phyloP scores from a whole-genome alignment of 208 protist genomes.

The Crithidia brevicula region DNA sequence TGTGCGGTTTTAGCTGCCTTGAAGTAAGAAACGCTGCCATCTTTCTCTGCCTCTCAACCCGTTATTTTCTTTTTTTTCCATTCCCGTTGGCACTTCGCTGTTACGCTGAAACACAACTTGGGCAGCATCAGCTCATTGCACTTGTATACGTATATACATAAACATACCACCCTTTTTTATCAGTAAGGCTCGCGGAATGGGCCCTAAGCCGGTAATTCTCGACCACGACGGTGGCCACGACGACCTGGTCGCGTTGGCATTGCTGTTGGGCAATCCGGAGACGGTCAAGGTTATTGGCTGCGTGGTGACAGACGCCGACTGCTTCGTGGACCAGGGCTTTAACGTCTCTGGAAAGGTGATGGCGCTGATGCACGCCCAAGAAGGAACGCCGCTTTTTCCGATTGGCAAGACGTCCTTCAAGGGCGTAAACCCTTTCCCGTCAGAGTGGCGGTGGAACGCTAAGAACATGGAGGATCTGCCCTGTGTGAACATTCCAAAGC shows the following conservation, averaged over 20 bases:
- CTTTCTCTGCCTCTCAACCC: too few species aligned
- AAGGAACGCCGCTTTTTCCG: constrained; percentile 58
- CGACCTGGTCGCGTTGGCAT: constrained; percentile 80
- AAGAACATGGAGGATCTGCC: constrained; percentile 90
- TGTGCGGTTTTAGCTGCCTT: too few species aligned
- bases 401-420: constrained; percentile 74
- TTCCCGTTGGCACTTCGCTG: too few species aligned
- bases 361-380: constrained; percentile 61
- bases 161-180: neutral
- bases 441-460: constrained; percentile 76
- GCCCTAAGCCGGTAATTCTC: constrained; percentile 72
- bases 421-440: constrained; percentile 86
- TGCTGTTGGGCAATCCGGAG: constrained; percentile 74
- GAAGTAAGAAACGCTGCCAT: too few species aligned
- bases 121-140: too few species aligned
- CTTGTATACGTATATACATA: constrained; percentile 3
- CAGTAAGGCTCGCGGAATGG: constrained; percentile 12
- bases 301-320: constrained; percentile 86
- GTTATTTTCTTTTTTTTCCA: too few species aligned
- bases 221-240: constrained; percentile 91
- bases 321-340: constrained; percentile 80
- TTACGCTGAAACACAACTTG: too few species aligned
- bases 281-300: constrained; percentile 82
- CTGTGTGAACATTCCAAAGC: constrained; percentile 69
- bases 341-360: constrained; percentile 81